A percentile compares a stretch with the other conserved stretches of the same genome.
Evolutionary conservation across 202 grass and related monocot species (phyloP).

Genomic region (Saccharum hybrid): DNA sequence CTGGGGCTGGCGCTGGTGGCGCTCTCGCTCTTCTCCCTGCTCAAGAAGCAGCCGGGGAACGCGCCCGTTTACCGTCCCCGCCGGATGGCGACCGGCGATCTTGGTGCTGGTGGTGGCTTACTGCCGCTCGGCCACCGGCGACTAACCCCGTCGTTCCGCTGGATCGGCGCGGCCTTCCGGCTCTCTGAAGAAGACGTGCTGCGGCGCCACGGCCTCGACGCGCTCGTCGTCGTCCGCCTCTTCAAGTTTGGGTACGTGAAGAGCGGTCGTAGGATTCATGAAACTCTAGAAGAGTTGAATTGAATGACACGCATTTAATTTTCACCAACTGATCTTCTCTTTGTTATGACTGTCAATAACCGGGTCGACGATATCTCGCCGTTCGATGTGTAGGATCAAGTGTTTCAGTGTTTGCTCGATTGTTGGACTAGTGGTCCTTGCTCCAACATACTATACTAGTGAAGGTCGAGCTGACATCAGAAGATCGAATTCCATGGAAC

Average conservation of each 20-base stretch:
- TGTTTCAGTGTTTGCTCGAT: slow-evolving; percentile 81
- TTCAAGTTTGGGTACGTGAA: slow-evolving; percentile 72
- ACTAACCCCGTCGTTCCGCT: slow-evolving; percentile 60
- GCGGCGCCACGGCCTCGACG: slow-evolving; percentile 63
- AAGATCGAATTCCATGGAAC: slow-evolving; percentile 71
- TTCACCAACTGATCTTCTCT: neutral
- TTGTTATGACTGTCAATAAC: neutral
- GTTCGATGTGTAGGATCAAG: slow-evolving; percentile 59
- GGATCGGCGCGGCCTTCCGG: slow-evolving; percentile 66
- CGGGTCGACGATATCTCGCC: neutral
- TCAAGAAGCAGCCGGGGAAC: slow-evolving; percentile 82
- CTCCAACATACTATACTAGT: slow-evolving; percentile 72
- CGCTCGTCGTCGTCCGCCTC: slow-evolving; percentile 72
- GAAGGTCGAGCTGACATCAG: slow-evolving; percentile 24
- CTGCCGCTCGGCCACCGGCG: slow-evolving; percentile 53
- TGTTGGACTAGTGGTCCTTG: slow-evolving; percentile 70
- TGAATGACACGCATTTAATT: no score
- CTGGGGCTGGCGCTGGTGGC: slow-evolving; percentile 70
- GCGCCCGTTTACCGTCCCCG: slow-evolving; percentile 67
- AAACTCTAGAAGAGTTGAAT: neutral
- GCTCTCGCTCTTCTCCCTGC: slow-evolving; percentile 83
- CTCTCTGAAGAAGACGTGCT: slow-evolving; percentile 76
- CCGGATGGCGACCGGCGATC: slow-evolving; percentile 48
- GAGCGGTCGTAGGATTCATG: neutral
- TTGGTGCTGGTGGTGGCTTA: neutral